A percentile compares a stretch with the other conserved stretches of the same genome.
phyloP scores from a whole-genome alignment of 1,139 yeast genomes.

The Suhomyces taliae region DNA sequence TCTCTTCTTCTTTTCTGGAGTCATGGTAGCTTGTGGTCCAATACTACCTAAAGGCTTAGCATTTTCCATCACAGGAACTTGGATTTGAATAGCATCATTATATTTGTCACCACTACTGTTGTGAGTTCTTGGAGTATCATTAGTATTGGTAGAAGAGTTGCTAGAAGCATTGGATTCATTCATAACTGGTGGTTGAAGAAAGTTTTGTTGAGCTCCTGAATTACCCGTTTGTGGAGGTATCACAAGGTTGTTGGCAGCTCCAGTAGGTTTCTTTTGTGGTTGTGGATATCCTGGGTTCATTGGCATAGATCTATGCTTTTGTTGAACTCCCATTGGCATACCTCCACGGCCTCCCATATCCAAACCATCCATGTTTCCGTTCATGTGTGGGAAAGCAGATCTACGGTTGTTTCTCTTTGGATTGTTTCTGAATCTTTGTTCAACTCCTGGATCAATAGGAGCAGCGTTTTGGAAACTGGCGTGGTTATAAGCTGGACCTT shows the following conservation, averaged over 20 bases:
- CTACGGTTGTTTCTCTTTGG: constrained; percentile 37
- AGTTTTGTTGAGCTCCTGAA: constrained; percentile 9
- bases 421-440: constrained; percentile 26
- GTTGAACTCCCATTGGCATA: constrained; percentile 38
- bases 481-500: constrained; percentile 8
- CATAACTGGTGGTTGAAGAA: constrained; percentile 31
- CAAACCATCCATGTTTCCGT: constrained; percentile 35
- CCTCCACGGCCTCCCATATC: constrained; percentile 56
- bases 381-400: constrained; percentile 36
- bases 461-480: constrained; percentile 22
- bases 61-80: constrained; percentile 17
- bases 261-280: constrained; percentile 20
- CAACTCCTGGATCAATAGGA: constrained; percentile 31
- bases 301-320: constrained; percentile 18
- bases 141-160: constrained; percentile 29
- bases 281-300: constrained; percentile 10
- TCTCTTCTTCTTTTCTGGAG: constrained; percentile 28
- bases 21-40: constrained; percentile 16
- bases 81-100: constrained; percentile 16
- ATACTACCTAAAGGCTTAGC: constrained; percentile 41
- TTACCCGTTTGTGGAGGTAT: constrained; percentile 2
- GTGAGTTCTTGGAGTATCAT: constrained; percentile 32
- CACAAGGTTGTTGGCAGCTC: constrained; percentile 11
- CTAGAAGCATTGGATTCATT: constrained; percentile 27
- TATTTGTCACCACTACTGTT: constrained; percentile 18